phyloP scores from a whole-genome alignment of 2,329 filamentous ascomycete genomes.

The Acephala macrosclerotiorum region DNA sequence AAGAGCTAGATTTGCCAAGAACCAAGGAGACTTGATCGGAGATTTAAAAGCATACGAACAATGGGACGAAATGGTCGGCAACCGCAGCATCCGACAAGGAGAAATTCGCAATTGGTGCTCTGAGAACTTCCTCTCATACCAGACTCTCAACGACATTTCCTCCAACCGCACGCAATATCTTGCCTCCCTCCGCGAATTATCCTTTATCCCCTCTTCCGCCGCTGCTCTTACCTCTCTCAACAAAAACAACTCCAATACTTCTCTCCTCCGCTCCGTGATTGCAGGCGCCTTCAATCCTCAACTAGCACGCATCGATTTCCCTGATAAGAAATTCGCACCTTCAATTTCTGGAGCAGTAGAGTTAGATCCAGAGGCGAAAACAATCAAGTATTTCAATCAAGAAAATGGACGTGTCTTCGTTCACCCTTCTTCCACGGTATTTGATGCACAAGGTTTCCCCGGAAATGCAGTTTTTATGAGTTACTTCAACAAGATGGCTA shows the following conservation, averaged over 20 bases:
- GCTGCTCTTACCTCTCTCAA: constrained; percentile 48
- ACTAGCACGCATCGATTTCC: constrained; percentile 89
- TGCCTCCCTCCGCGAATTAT: constrained; percentile 83
- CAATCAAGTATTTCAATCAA: constrained; percentile 91
- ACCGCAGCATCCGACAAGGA: constrained; percentile 63
- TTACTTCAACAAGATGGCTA: constrained; percentile 93
- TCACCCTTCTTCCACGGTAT: constrained; percentile 87
- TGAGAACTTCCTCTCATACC: constrained; percentile 82
- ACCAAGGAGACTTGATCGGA: constrained; percentile 87
- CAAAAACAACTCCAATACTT: constrained; percentile 53
- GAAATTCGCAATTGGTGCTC: constrained; percentile 81
- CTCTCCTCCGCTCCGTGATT: constrained; percentile 47
- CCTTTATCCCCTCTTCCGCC: constrained; percentile 66
- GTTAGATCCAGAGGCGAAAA: constrained; percentile 88
- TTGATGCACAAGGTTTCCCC: constrained; percentile 81
- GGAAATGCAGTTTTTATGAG: constrained; percentile 79
- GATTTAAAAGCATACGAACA: constrained; percentile 85
- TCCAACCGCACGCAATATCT: constrained; percentile 88
- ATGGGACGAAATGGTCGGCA: constrained; percentile 74
- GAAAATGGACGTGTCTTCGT: constrained; percentile 90
- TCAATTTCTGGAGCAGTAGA: constrained; percentile 90
- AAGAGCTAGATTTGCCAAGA: constrained; percentile 74
- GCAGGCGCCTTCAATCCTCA: constrained; percentile 72
- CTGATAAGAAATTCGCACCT: constrained; percentile 92
- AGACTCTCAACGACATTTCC: constrained; percentile 87